Evolutionary conservation across 192 early-diverging fungal genomes (phyloP).

Genomic region (Hyaloraphidium curvatum): DNA sequence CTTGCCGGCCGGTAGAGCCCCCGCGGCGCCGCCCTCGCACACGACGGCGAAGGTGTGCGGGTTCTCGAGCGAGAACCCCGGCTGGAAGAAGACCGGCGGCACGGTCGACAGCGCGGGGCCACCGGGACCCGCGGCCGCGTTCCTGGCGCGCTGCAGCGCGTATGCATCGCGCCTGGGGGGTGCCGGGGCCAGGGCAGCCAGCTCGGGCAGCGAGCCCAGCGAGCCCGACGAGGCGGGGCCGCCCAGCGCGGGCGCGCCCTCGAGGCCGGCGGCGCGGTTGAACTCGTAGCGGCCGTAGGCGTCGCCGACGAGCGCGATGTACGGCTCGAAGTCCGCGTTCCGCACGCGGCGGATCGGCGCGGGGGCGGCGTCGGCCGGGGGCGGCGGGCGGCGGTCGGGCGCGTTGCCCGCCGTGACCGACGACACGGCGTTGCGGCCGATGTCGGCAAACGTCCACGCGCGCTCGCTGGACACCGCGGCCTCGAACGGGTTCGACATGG

Average conservation of each 20-base stretch:
- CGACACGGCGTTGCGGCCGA: too few species aligned
- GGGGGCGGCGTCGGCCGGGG: too few species aligned
- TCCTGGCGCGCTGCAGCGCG: not conserved
- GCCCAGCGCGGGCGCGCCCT: constrained; percentile 19
- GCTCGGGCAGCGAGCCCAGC: constrained; percentile 17
- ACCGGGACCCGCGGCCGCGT: constrained; percentile 21
- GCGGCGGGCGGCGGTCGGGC: too few species aligned
- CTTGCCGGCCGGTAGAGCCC: constrained; percentile 17
- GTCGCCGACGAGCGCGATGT: constrained; percentile 45
- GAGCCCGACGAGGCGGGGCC: constrained; percentile 26
- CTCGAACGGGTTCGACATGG: too few species aligned
- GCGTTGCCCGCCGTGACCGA: too few species aligned
- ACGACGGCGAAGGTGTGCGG: constrained; percentile 74
- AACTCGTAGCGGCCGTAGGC: constrained; percentile 64
- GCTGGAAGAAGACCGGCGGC: constrained; percentile 71
- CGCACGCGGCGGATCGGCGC: constrained; percentile 46
- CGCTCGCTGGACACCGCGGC: too few species aligned
- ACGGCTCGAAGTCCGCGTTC: constrained; percentile 66
- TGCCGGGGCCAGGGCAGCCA: constrained; percentile 1
- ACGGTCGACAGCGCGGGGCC: constrained; percentile 62
- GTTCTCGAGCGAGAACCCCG: constrained; percentile 69
- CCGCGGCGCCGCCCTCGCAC: constrained; percentile 50
- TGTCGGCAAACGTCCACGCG: too few species aligned
- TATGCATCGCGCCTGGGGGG: too few species aligned
- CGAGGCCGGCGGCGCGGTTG: constrained; percentile 27